Conservation (phyloP, 495 filamentous ascomycete species). For the Aspergillus steynii region DNA sequence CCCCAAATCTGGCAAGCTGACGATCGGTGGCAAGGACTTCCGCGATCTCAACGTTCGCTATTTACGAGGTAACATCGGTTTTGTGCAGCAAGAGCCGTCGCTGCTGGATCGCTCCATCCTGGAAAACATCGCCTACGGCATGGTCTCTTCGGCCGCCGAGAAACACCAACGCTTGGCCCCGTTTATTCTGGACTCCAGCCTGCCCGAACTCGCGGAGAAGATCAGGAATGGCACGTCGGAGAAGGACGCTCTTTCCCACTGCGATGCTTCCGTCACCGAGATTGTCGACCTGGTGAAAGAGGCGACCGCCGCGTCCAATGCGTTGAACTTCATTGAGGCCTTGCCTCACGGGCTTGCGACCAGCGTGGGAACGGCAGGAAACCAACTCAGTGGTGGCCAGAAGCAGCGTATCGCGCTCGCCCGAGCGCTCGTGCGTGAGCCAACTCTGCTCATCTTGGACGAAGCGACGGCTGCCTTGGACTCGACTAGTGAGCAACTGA, state of each 20-base stretch:
- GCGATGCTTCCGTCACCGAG: conserved; percentile 27
- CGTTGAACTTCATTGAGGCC: conserved; percentile 43
- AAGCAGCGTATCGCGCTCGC: conserved; percentile 66
- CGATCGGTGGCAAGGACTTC: conserved; percentile 52
- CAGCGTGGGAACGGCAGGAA: conserved; percentile 52
- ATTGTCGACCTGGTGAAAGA: conserved; percentile 40
- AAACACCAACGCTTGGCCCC: conserved; percentile 36
- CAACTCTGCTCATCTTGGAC: conserved; percentile 74
- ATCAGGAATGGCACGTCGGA: conserved; percentile 30
- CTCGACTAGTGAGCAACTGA: conserved; percentile 49
- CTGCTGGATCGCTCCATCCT: conserved; percentile 64
- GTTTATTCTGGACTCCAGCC: conserved; percentile 28
- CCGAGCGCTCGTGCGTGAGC: conserved; percentile 69
- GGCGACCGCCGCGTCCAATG: conserved; percentile 41
- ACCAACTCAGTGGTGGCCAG: conserved; percentile 59
- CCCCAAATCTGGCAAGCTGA: conserved; percentile 40
- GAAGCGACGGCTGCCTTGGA: conserved; percentile 69
- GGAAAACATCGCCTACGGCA: conserved; percentile 66
- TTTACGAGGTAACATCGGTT: conserved; percentile 57
- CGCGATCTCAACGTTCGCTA: conserved; percentile 55
- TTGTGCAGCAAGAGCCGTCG: conserved; percentile 67
- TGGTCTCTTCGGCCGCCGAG: conserved; percentile 52
- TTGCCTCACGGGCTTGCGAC: conserved; percentile 52
- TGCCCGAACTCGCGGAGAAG: conserved; percentile 29
- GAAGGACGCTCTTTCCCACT: conserved; percentile 18